These are phyloP conservation scores for Trametes cubensis DNA, from an alignment of 768 basidiomycete species.

Conservation along the genomic window DNA sequence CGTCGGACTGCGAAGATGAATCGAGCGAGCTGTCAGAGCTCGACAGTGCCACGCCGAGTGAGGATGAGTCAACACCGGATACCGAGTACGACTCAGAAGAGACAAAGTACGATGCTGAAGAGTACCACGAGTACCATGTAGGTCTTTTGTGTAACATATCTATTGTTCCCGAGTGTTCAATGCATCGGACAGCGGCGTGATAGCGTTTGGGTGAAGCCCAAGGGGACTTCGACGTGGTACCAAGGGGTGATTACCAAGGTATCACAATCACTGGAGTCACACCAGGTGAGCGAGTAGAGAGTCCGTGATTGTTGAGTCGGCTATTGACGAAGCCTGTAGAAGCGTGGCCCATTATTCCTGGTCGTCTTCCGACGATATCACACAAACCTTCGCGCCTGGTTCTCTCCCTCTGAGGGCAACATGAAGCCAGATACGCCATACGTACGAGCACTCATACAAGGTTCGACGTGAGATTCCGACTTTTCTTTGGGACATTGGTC, in stretches of 20 bases:
- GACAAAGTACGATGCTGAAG: conserved; percentile 9
- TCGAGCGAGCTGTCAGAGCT: conserved; percentile 22
- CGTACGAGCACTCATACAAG: conserved; percentile 25
- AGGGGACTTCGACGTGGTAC: conserved; percentile 16
- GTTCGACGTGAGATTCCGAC: conserved; percentile 15
- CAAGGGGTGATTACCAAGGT: conserved; percentile 14
- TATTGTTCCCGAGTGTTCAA: not conserved
- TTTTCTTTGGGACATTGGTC: conserved; percentile 1
- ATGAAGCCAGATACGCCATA: conserved; percentile 35
- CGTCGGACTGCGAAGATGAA: conserved; percentile 2
- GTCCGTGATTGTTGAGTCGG: not conserved
- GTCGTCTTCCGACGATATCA: conserved; percentile 28
- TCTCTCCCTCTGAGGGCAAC: conserved; percentile 34
- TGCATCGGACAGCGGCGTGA: conserved; percentile 9
- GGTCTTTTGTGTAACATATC: not conserved
- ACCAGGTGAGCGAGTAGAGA: not conserved
- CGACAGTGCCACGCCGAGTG: conserved; percentile 13
- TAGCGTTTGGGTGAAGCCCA: conserved; percentile 20
- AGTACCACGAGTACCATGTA: conserved; percentile 10
- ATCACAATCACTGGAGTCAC: conserved; percentile 1
- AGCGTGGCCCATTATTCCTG: conserved; percentile 16
- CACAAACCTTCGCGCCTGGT: conserved; percentile 24
- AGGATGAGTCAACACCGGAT: conserved; percentile 20
- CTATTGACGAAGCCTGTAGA: not conserved
- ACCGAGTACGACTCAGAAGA: conserved; percentile 13